Evolutionary conservation across 169 alveolate species (phyloP).

Genomic region (Miamiensis avidus): DNA sequence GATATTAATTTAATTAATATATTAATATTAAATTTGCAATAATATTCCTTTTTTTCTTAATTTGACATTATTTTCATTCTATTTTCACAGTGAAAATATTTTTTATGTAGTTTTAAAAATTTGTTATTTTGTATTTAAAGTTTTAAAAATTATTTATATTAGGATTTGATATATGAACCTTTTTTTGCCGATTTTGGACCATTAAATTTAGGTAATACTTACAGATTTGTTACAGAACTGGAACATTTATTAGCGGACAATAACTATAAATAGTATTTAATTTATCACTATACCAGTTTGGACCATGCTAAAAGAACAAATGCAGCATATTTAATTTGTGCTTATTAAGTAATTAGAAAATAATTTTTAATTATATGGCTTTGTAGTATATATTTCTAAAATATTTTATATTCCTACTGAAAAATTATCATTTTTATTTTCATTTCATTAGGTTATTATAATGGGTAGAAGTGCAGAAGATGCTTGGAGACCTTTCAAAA

Average conservation of each 20-base stretch:
- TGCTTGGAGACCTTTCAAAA: constrained; percentile 81
- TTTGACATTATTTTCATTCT: neutral
- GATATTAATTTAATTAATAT: neutral
- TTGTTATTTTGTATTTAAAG: neutral
- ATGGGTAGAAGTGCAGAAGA: constrained; percentile 74
- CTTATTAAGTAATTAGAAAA: constrained; percentile 81
- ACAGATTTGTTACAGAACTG: constrained; percentile 81
- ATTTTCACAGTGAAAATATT: too few species aligned
- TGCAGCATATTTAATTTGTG: constrained; percentile 91
- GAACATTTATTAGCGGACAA: constrained; percentile 67
- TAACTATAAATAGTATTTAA: constrained; percentile 58
- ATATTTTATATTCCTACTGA: neutral
- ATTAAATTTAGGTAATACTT: constrained; percentile 84
- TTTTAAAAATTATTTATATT: neutral
- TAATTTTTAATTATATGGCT: neutral
- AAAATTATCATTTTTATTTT: neutral
- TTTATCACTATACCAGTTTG: constrained; percentile 79
- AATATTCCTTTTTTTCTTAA: too few species aligned
- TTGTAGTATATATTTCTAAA: neutral
- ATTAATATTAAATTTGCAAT: too few species aligned
- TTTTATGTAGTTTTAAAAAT: too few species aligned
- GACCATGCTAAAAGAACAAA: constrained; percentile 87
- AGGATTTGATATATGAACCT: constrained; percentile 91
- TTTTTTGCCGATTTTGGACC: constrained; percentile 96
- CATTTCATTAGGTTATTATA: constrained; percentile 31